These are phyloP conservation scores for Euphorbia celastroides DNA, from an alignment of 441 rosid species.

Conservation along the genomic window DNA sequence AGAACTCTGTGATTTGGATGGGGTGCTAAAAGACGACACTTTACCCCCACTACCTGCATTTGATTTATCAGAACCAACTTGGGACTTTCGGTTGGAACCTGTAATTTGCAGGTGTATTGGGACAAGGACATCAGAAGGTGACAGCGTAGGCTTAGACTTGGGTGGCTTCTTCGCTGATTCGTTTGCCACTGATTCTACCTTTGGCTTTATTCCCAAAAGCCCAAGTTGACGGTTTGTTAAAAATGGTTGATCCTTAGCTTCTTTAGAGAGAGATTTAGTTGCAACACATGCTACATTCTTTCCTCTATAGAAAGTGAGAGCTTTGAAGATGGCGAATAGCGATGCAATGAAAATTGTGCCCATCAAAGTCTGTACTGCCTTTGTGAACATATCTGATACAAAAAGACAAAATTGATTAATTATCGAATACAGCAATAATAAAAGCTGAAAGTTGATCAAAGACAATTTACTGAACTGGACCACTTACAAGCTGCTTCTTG, in stretches of 20 bases:
- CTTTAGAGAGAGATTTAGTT: conserved; percentile 33
- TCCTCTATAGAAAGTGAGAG: conserved; percentile 41
- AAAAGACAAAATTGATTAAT: conserved; percentile 2
- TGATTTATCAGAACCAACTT: conserved; percentile 43
- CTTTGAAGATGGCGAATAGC: conserved; percentile 56
- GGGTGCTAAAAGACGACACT: conserved; percentile 40
- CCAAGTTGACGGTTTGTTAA: conserved; percentile 64
- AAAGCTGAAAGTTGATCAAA: conserved; percentile 15
- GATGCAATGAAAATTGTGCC: conserved; percentile 55
- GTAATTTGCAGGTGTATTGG: conserved; percentile 70
- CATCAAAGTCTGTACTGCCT: conserved; percentile 40
- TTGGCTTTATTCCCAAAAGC: conserved; percentile 70
- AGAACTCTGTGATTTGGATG: conserved; percentile 59
- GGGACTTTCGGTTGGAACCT: conserved; percentile 48
- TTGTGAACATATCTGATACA: conserved; percentile 52
- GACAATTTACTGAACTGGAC: conserved; percentile 6
- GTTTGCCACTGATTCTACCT: conserved; percentile 33
- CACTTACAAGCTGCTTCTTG: conserved; percentile 64
- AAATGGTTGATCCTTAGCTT: conserved; percentile 41
- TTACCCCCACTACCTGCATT: conserved; percentile 41
- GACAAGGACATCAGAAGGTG: conserved; percentile 61
- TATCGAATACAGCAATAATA: conserved; percentile 10
- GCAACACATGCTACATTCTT: conserved; percentile 25
- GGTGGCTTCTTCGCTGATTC: conserved; percentile 66
- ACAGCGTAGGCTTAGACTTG: conserved; percentile 39